These are phyloP conservation scores for Davidsoniella eucalypti DNA, from an alignment of 2,329 filamentous ascomycete genomes.

Conservation along the genomic window DNA sequence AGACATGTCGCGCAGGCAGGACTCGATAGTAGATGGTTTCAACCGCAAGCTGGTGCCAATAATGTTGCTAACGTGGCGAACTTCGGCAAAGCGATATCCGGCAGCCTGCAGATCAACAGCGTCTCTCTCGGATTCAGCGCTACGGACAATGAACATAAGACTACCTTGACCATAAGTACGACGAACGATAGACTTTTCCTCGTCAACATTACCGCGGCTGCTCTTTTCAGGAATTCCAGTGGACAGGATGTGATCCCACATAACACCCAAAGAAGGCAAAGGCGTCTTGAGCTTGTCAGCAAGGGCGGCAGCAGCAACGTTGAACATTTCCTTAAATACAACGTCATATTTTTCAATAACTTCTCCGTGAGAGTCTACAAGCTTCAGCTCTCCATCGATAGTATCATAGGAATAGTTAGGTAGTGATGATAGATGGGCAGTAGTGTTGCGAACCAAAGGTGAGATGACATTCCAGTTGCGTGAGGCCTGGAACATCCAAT, in stretches of 20 bases:
- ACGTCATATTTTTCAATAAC: constrained; percentile 54
- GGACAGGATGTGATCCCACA: constrained; percentile 61
- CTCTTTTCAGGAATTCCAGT: constrained; percentile 24
- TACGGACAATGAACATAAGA: constrained; percentile 62
- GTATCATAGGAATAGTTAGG: constrained; percentile 23
- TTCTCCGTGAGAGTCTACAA: constrained; percentile 36
- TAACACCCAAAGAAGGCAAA: constrained; percentile 45
- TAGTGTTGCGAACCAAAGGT: constrained; percentile 56
- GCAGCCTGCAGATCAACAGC: constrained; percentile 37
- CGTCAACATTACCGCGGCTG: constrained; percentile 17
- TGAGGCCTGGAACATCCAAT: constrained; percentile 74
- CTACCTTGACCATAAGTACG: constrained; percentile 33
- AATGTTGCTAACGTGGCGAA: constrained; percentile 49
- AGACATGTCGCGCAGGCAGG: constrained; percentile 47
- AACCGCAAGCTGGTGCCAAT: constrained; percentile 64
- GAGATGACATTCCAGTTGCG: constrained; percentile 58
- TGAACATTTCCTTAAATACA: constrained; percentile 71
- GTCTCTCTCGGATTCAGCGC: constrained; percentile 41
- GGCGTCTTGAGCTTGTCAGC: constrained; percentile 48
- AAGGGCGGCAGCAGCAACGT: constrained; percentile 58
- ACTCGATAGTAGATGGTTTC: constrained; percentile 40
- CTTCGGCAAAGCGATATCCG: constrained; percentile 63
- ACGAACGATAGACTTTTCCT: constrained; percentile 24
- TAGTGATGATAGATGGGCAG: constrained; percentile 44
- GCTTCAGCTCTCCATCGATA: constrained; percentile 23